These are phyloP conservation scores for Paraglomus occultum DNA, from an alignment of 192 early-diverging fungal genomes.

Conservation along the genomic window DNA sequence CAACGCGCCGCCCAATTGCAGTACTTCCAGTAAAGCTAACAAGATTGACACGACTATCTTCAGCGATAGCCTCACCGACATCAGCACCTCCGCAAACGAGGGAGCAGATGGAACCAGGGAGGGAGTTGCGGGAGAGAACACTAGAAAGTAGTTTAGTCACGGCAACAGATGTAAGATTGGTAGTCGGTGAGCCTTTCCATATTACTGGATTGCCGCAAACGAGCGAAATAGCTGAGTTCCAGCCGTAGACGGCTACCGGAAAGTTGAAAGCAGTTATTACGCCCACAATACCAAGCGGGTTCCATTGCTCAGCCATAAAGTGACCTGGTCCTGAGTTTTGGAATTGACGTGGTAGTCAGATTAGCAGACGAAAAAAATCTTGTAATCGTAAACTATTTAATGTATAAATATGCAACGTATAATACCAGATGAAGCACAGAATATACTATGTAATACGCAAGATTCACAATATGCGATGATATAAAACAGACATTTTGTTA, in stretches of 20 bases:
- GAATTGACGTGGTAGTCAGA: not conserved
- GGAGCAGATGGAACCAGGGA: slow-evolving; percentile 82
- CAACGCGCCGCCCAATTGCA: slow-evolving; percentile 72
- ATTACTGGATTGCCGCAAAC: slow-evolving; percentile 89
- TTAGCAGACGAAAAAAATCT: no score
- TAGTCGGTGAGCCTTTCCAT: slow-evolving; percentile 86
- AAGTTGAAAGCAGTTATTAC: slow-evolving; percentile 97
- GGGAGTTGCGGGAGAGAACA: slow-evolving; percentile 75
- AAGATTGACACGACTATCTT: slow-evolving; percentile 69
- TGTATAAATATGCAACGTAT: not conserved
- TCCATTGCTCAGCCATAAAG: slow-evolving; percentile 94
- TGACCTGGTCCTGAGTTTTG: slow-evolving; percentile 65
- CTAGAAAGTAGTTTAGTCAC: slow-evolving; percentile 82
- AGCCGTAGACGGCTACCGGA: slow-evolving; percentile 67
- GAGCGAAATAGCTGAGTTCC: slow-evolving; percentile 89
- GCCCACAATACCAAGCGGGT: slow-evolving; percentile 89
- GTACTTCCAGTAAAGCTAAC: slow-evolving; percentile 94
- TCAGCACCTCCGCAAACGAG: slow-evolving; percentile 83
- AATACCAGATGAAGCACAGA: no score
- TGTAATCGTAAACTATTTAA: not conserved
- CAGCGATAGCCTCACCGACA: slow-evolving; percentile 73
- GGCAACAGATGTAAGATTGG: slow-evolving; percentile 80
- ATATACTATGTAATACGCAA: no score
- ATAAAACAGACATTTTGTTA: no score
- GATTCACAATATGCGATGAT: no score